These are phyloP conservation scores for Pyrus communis DNA, from an alignment of 306 rosid species.

Conservation along the genomic window DNA sequence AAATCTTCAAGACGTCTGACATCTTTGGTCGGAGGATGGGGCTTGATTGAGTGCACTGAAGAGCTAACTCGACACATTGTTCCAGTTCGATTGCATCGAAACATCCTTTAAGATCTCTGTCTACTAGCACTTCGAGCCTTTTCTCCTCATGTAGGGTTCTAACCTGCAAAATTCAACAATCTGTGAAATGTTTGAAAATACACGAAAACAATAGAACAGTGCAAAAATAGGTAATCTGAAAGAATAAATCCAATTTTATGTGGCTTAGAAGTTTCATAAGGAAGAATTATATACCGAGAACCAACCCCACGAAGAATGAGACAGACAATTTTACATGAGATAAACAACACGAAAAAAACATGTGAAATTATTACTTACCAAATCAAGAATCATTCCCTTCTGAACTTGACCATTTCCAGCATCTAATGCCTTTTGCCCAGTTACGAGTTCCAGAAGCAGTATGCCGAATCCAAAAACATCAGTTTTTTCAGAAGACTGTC, in stretches of 20 bases:
- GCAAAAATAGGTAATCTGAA: not conserved
- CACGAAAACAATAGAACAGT: not conserved
- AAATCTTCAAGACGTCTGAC: slow-evolving; percentile 66
- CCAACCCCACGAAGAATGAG: not conserved
- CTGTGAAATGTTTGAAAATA: not conserved
- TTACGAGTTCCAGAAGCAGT: slow-evolving; percentile 81
- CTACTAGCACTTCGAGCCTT: slow-evolving; percentile 62
- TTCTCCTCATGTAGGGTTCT: slow-evolving; percentile 64
- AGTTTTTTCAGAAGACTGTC: slow-evolving; percentile 91
- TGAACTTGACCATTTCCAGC: slow-evolving; percentile 85
- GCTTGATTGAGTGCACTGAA: slow-evolving; percentile 72
- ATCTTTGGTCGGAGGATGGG: slow-evolving; percentile 83
- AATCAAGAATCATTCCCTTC: slow-evolving; percentile 95
- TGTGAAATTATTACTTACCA: slow-evolving; percentile 39
- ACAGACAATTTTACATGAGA: not conserved
- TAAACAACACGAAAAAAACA: not conserved
- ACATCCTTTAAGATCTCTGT: slow-evolving; percentile 79
- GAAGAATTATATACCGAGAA: not conserved
- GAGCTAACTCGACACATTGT: slow-evolving; percentile 57
- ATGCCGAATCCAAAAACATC: slow-evolving; percentile 95
- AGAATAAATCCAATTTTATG: not conserved
- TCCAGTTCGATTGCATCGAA: slow-evolving; percentile 65
- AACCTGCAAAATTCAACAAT: slow-evolving; percentile 45
- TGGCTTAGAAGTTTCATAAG: not conserved
- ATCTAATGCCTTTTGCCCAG: slow-evolving; percentile 85